Evolutionary conservation across 2,329 filamentous ascomycete species (phyloP), one percentile per base, ranked within the genome.

Genomic region (Tympanopsis confertula): DNA sequence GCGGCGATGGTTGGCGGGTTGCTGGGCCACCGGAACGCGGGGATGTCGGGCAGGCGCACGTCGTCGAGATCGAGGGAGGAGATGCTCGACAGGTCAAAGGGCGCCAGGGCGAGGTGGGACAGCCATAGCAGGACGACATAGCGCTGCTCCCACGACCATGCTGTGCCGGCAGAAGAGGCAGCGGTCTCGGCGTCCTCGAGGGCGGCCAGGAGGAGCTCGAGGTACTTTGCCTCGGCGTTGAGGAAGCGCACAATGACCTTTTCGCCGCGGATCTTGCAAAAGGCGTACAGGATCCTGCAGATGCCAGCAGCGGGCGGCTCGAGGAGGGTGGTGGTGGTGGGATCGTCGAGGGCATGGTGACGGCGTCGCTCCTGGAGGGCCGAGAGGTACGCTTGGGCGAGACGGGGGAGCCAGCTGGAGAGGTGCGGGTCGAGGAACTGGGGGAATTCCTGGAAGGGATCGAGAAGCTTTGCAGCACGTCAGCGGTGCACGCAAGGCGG

Each of bases 391-490:
- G 84, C 81, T 49, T 80, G 71, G 19, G 86, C 78, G 24, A 96
- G 67, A 30, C 74, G 64, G 19, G 85, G 81, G 36, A 96, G 67
- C 58, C 93, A 78, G 44, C 63, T 70, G 37, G 82, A 78, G 29
- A 98, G 69, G 55, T 89, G 74, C 7, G 86, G 76, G 59, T 98
- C 91, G 18, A 98, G 72, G 26, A 96, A 71, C 56, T 98, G 91
- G 14, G 91, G 91, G 45, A 93, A 81, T 65, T 95, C 88, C 66
- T 96, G 89, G 48, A 96, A 98, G 2, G 83, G 78, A 47, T 95
- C 87, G 36, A 98, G 74, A 4, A 72, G 56, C 65, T 70, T 39
- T 22, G 26, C 58, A 64, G 33, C 40, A 42, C 18, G 28, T 7
- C 13, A 41, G 45, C 19, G 48, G 45, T 32, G 14, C 36, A 32